Evolutionary conservation across 2,329 filamentous ascomycete genomes (phyloP).

Genomic region (Colletotrichum paranaense): DNA sequence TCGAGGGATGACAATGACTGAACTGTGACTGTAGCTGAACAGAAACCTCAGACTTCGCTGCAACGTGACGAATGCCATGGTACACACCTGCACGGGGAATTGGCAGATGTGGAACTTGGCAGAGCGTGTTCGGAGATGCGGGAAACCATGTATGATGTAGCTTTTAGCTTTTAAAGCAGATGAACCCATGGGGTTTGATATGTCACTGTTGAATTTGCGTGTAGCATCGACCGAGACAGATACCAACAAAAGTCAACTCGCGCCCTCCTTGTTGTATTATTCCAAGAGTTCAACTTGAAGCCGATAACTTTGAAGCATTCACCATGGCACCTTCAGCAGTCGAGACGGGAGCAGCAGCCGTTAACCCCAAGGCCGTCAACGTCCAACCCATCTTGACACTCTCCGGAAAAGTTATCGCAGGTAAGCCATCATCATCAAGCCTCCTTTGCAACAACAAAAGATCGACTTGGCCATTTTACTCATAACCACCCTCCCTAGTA

Average conservation of each 20-base stretch:
- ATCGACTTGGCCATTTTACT: neutral
- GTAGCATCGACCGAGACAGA: no score
- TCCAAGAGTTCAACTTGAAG: neutral
- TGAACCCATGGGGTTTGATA: neutral
- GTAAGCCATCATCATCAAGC: constrained; percentile 38
- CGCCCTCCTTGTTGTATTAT: no score
- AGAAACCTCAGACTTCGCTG: no score
- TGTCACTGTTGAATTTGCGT: neutral
- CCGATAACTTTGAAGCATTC: neutral
- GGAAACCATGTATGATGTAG: no score
- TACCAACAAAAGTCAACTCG: no score
- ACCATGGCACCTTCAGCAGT: constrained; percentile 18
- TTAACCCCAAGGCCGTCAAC: neutral
- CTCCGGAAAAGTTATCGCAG: constrained; percentile 51
- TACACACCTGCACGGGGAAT: no score
- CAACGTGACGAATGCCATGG: no score
- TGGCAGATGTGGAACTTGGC: no score
- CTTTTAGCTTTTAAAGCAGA: neutral
- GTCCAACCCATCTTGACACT: constrained; percentile 41
- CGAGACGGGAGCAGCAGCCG: neutral
- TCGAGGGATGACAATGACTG: constrained; percentile 1
- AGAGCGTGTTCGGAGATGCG: no score
- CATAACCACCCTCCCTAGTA: constrained; percentile 38
- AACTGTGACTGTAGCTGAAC: no score
- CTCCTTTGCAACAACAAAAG: no score